Conservation (phyloP, 1,284 basidiomycete species). For the Afroboletus lepidellus region DNA sequence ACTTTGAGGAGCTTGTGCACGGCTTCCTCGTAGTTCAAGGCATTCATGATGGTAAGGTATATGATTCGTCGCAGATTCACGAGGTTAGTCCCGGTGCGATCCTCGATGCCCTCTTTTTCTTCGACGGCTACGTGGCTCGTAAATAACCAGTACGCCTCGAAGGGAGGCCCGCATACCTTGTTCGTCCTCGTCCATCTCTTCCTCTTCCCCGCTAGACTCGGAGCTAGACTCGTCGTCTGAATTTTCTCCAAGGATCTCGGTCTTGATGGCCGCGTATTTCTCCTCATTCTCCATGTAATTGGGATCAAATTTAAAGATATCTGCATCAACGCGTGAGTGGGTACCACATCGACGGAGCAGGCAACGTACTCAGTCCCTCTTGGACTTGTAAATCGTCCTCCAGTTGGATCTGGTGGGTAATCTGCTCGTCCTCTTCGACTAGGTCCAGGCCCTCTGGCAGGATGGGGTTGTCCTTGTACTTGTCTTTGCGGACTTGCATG, state of each 20-base stretch:
- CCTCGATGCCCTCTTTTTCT: conserved; percentile 88
- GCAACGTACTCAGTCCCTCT: conserved; percentile 83
- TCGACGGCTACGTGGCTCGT: conserved; percentile 46
- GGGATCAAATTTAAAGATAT: conserved; percentile 95
- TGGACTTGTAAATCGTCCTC: conserved; percentile 93
- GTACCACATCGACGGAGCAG: neutral
- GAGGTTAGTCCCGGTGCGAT: conserved; percentile 92
- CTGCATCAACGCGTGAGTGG: conserved; percentile 41
- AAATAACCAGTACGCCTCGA: conserved; percentile 7
- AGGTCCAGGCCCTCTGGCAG: conserved; percentile 92
- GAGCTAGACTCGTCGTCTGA: conserved; percentile 69
- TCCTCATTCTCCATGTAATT: conserved; percentile 91
- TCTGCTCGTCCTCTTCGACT: conserved; percentile 96
- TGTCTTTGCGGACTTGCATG: conserved; percentile 97
- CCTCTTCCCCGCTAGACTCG: conserved; percentile 60
- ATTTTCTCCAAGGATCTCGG: conserved; percentile 90
- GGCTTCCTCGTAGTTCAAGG: conserved; percentile 96
- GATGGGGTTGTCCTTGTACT: conserved; percentile 97
- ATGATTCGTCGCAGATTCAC: conserved; percentile 94
- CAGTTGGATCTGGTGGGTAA: conserved; percentile 89
- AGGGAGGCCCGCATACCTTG: conserved; percentile 29
- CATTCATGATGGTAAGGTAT: conserved; percentile 98
- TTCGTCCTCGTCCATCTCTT: conserved; percentile 55
- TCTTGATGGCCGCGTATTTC: conserved; percentile 88
- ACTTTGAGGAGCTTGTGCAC: conserved; percentile 97